phyloP scores from a whole-genome alignment of 179 eudicot species.

The Silene vulgaris region DNA sequence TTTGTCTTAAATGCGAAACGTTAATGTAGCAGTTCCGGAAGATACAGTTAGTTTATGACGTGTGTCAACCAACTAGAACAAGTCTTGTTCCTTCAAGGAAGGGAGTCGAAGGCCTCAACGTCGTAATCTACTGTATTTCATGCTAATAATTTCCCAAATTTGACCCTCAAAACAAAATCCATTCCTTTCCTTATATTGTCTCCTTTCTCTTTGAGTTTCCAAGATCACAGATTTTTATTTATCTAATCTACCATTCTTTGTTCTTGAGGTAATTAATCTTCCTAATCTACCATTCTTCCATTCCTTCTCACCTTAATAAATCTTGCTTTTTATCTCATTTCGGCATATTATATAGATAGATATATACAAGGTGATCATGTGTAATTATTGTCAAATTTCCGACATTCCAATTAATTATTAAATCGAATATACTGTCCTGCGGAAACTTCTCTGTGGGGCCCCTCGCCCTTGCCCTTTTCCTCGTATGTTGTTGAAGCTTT shows the following conservation, averaged over 20 bases:
- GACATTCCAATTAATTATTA: conserved; percentile 22
- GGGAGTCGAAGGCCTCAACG: neutral
- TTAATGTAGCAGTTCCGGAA: no score
- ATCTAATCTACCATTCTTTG: neutral
- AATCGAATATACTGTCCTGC: conserved; percentile 27
- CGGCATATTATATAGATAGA: no score
- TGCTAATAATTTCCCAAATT: no score
- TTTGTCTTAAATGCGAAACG: no score
- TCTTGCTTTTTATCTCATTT: conserved; percentile 2
- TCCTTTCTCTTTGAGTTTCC: neutral
- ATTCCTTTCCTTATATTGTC: neutral
- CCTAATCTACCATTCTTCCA: neutral
- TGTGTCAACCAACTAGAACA: conserved; percentile 2
- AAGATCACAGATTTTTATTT: neutral
- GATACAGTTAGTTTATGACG: neutral
- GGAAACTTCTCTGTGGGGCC: neutral
- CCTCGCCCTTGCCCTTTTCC: neutral
- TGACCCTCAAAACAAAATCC: neutral
- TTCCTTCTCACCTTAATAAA: neutral
- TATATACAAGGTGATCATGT: conserved; percentile 18
- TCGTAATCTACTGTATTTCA: neutral
- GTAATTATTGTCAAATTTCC: conserved; percentile 17
- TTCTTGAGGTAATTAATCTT: conserved; percentile 4
- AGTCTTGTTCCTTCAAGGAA: neutral
- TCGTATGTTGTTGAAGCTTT: neutral